phyloP scores from a whole-genome alignment of 805 yeast species.

The Ogataea paraovalis region DNA sequence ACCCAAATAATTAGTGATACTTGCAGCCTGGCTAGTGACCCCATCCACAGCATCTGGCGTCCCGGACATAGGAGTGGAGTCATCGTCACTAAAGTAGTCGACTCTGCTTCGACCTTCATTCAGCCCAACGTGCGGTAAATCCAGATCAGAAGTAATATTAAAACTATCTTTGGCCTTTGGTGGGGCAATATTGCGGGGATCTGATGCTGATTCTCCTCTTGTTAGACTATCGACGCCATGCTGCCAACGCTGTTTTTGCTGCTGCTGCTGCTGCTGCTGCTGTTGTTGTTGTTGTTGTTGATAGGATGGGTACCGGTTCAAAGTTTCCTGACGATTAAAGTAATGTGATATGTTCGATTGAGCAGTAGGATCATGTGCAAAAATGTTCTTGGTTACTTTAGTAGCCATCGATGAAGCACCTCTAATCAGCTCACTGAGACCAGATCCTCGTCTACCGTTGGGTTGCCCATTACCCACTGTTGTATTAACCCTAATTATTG shows the following conservation, averaged over 20 bases:
- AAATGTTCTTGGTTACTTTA: background rate
- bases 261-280: background rate
- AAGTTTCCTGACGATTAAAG: background rate
- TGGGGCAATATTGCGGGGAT: too few relatives aligned
- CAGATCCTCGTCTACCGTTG: background rate
- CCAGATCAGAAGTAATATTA: too few relatives aligned
- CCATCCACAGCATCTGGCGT: background rate
- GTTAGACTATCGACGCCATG: too few relatives aligned
- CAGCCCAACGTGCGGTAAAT: too few relatives aligned
- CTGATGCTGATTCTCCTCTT: too few relatives aligned
- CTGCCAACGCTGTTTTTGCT: background rate
- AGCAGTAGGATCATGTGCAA: background rate
- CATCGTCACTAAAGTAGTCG: background rate
- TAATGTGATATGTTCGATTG: background rate
- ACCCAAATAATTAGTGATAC: background rate
- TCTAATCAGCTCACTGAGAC: background rate
- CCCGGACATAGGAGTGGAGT: too few relatives aligned
- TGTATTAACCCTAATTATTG: slow-evolving; percentile 14
- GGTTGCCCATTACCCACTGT: slow-evolving; percentile 1
- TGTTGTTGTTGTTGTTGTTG: background rate
- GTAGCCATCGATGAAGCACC: background rate
- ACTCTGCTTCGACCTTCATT: background rate
- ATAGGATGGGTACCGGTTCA: background rate
- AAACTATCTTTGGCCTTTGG: too few relatives aligned
- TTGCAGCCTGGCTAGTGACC: background rate